phyloP scores from a whole-genome alignment of 2,329 filamentous ascomycete species.

The Mycocentrospora acerina region DNA sequence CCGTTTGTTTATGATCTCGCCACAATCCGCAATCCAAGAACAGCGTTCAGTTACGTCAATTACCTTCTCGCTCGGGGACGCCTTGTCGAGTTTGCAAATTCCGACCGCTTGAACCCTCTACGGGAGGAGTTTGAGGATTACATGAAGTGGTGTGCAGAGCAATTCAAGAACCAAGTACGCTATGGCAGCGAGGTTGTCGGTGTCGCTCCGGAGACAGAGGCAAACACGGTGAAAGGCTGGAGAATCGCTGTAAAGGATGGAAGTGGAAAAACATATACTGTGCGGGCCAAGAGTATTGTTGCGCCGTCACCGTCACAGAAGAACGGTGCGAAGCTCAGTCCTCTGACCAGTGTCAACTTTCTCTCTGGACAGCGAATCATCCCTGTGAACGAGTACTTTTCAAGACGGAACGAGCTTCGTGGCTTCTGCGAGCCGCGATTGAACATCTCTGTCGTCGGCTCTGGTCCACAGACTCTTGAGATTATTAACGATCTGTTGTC shows the following conservation, averaged over 20 bases:
- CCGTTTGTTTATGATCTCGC: slow-evolving; percentile 40
- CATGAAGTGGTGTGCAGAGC: slow-evolving; percentile 38
- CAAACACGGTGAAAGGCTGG: slow-evolving; percentile 26
- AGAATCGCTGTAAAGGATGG: slow-evolving; percentile 30
- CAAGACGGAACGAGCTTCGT: slow-evolving; percentile 33
- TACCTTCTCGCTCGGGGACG: slow-evolving; percentile 35
- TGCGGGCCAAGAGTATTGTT: slow-evolving; percentile 30
- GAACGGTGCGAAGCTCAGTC: slow-evolving; percentile 13
- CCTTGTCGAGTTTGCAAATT: slow-evolving; percentile 40
- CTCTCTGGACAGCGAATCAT: slow-evolving; percentile 37
- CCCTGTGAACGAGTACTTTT: slow-evolving; percentile 33
- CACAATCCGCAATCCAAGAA: slow-evolving; percentile 38
- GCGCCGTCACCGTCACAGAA: slow-evolving; percentile 26
- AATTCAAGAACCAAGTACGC: slow-evolving; percentile 34
- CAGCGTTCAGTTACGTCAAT: slow-evolving; percentile 37
- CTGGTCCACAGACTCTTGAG: slow-evolving; percentile 28
- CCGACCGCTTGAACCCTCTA: slow-evolving; percentile 40
- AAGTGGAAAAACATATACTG: slow-evolving; percentile 22
- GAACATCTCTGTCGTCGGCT: slow-evolving; percentile 35
- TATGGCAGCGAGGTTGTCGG: slow-evolving; percentile 35
- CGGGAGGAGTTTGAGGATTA: slow-evolving; percentile 44
- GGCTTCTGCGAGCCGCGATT: slow-evolving; percentile 29
- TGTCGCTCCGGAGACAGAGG: slow-evolving; percentile 26
- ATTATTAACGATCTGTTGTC: slow-evolving; percentile 37
- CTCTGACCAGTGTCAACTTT: slow-evolving; percentile 31